These are phyloP conservation scores for Cichorium intybus DNA, from an alignment of 140 eudicot species.

Conservation along the genomic window DNA sequence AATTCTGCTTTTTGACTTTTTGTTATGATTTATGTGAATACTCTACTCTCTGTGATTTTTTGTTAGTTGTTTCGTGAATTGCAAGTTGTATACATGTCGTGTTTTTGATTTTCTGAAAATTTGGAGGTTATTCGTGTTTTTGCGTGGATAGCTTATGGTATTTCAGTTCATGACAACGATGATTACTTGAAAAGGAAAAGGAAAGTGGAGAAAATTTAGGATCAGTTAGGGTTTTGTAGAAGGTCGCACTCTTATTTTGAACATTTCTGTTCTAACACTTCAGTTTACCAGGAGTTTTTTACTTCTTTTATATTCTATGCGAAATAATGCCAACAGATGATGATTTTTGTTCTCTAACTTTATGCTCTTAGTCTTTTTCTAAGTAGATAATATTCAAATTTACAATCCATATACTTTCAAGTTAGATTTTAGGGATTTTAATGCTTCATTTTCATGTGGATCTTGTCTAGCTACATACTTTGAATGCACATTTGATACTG, in stretches of 20 bases:
- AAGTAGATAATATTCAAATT: neutral
- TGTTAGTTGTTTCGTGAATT: slow-evolving; percentile 2
- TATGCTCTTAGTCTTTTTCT: neutral
- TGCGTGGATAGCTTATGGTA: neutral
- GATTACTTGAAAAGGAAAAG: neutral
- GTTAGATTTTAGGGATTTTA: neutral
- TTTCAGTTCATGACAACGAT: neutral
- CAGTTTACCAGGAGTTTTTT: neutral
- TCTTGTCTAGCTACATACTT: slow-evolving; percentile 13
- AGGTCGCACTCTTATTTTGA: neutral
- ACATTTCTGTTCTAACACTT: neutral
- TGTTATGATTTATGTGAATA: neutral
- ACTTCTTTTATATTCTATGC: neutral
- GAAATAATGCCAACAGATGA: neutral
- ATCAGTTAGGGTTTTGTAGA: slow-evolving; percentile 17
- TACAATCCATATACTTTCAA: neutral
- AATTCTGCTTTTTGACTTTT: neutral
- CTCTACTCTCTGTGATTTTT: neutral
- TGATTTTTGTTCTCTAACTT: neutral
- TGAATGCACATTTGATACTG: slow-evolving; percentile 14
- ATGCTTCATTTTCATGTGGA: slow-evolving; percentile 4
- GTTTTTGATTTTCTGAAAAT: neutral
- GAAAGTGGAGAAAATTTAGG: slow-evolving; percentile 2
- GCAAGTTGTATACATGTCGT: neutral
- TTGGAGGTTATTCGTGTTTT: neutral